Conservation (phyloP, 2,329 filamentous ascomycete genomes). For the Aureobasidium sp. region DNA sequence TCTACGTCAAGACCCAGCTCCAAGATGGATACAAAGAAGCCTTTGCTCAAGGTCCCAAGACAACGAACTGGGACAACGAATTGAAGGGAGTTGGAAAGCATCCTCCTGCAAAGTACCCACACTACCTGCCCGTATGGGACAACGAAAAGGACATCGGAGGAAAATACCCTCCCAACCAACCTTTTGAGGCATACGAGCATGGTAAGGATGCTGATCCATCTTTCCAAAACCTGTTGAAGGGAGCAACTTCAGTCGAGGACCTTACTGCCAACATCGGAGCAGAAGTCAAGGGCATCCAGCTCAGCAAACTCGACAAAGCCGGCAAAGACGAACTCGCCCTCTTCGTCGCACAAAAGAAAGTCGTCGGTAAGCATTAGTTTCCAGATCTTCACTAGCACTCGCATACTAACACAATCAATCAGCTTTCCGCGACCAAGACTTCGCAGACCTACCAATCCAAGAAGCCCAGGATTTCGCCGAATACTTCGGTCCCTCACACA, state of each 20-base stretch:
- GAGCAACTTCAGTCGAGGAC: constrained; percentile 41
- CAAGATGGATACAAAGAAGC: constrained; percentile 32
- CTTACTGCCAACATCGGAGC: constrained; percentile 67
- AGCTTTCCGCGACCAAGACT: constrained; percentile 67
- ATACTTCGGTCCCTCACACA: constrained; percentile 75
- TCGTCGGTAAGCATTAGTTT: constrained; percentile 45
- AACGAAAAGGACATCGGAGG: constrained; percentile 13
- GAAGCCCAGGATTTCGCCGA: constrained; percentile 60
- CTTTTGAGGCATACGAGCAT: constrained; percentile 66
- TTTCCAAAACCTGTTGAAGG: constrained; percentile 59
- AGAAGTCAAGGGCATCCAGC: constrained; percentile 62
- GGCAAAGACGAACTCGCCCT: constrained; percentile 71
- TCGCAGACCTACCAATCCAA: constrained; percentile 56
- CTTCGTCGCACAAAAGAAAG: constrained; percentile 67
- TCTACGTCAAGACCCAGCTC: neutral
- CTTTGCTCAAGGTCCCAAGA: constrained; percentile 33
- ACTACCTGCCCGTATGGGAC: constrained; percentile 46
- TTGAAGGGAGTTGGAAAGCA: constrained; percentile 45
- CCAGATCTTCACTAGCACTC: no score
- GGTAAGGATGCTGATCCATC: constrained; percentile 64
- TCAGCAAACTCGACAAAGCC: constrained; percentile 57
- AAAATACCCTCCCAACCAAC: constrained; percentile 55
- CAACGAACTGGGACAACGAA: constrained; percentile 43
- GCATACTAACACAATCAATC: neutral
- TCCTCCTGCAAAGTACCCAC: constrained; percentile 53